Base-by-base conservation (phyloP, 768 basidiomycete species). In the Suillus ampliporus region DNA sequence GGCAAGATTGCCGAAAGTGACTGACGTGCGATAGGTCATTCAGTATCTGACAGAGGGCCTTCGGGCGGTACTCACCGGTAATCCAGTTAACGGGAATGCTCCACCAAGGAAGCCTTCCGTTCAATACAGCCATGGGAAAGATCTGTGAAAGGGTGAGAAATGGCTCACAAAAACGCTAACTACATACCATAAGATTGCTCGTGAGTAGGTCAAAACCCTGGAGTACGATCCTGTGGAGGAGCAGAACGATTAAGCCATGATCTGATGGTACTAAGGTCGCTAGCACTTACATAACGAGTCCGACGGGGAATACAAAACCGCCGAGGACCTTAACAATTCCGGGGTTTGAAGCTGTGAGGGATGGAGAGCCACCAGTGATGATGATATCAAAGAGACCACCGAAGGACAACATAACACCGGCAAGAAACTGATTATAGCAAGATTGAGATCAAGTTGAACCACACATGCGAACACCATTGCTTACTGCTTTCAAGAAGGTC, bases 381-480 rank as follows among this genome's bases (percentile, higher is more conserved):
- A 91, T 79, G 64, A 89, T 76, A 23, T 84, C 84, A 34, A 91
- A 72, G 17, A 91, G 75, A 19, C 87, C 88, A 68, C 90, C 90
- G 56, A 91, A 91, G 8, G 89, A 89, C n/a, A 91, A 70, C 85
- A 91, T 89, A 37, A 83, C 80, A 19, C 90, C 90, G 34, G 89
- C 90, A 61, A 86, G 75, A 56, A 90, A 83, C 89, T 91, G 48
- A n/a, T n/a, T n/a, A n/a, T 11, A 53, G n/a, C 17, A 31, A 31
- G 21, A 40, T 17, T 19, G 31, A 35, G 4, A 47, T 11, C n/a
- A n/a, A n/a, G 26, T 63, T 43, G 60, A 51, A 2, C 23, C 1
- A 26, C 23, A 52, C 7, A 57, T 26, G 35, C 23, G 23, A 17
- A 31, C 28, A 38, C 35, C 0, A 5, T 15, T 26, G 28, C 87